Evolutionary conservation across 1,139 yeast species (phyloP), one percentile per base, ranked within the genome.

Genomic region (Hanseniaspora gamundiae): DNA sequence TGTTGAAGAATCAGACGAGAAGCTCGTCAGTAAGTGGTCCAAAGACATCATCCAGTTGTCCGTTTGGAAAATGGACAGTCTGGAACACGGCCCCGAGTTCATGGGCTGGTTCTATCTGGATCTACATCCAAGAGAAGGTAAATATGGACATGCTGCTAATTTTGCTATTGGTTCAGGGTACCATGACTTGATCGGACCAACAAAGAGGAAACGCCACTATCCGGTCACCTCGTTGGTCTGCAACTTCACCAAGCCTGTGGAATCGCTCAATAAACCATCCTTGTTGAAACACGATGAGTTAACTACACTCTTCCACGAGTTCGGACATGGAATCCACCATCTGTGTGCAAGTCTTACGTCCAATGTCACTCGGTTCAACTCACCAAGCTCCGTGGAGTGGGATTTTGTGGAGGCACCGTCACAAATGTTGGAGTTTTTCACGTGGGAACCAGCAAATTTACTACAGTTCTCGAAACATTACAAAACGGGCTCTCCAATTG

Each of bases 381-480:
- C 94, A 19, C 66, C 68, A 16, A 79, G 87, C 24, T 67, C 73
- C 39, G 88, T 81, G 22, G 78, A 82, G 40, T 71, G 91, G 70
- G 95, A 85, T 64, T 85, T 84, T 62, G 94, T 84, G 42, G 94
- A 85, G 61, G 85, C 91, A 38, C 94, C 94, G 22, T 83, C 94
- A 1, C 94, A 85, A 64, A 76, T 85, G 81, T 69, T 85, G 52
- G 95, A 85, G 61, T 82, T 78, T 63, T 85, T 94, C 87, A 80
- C 88, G 31, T 85, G 94, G 94, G 73, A 80, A 45, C 71, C 70
- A 47, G 64, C 70, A 38, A 80, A 78, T 60, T 66, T 85, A 50
- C 71, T 68, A 52, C 57, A 61, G 11, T 64, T 85, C 42, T 79
- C 91, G 0, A 68, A 73, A 21, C 94, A 85, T 60, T 83, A 80